A percentile compares a stretch with the other conserved stretches of the same genome.
Conservation (phyloP, 2,329 filamentous ascomycete species). For the Pestalotiopsis sp. region DNA sequence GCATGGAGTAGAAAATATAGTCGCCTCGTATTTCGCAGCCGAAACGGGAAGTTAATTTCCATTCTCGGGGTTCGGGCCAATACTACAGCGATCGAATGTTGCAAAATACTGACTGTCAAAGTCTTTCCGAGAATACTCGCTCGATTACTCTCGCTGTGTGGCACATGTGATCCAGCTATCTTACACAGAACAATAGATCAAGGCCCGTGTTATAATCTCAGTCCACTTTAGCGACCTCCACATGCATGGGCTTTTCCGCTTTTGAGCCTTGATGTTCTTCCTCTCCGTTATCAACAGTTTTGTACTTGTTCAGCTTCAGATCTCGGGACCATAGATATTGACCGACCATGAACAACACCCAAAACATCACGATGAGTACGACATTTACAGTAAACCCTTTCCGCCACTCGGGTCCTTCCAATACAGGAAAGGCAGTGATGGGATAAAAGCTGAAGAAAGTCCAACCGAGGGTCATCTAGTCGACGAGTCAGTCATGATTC, state of each 20-base stretch:
- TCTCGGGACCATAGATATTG: conserved; percentile 9
- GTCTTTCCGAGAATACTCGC: neutral
- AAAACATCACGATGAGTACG: neutral
- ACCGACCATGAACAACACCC: conserved; percentile 8
- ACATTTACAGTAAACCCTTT: conserved; percentile 24
- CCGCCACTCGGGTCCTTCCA: conserved; percentile 22
- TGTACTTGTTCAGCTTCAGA: neutral
- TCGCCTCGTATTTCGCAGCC: no score
- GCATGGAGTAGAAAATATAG: no score
- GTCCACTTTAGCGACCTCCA: neutral
- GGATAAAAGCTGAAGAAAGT: conserved; percentile 21
- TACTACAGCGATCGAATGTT: neutral
- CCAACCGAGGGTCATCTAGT: conserved; percentile 20
- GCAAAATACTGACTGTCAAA: neutral
- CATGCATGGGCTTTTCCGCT: neutral
- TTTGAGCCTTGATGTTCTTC: neutral
- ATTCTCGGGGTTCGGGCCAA: neutral
- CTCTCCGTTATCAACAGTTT: neutral
- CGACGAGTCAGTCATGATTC: neutral
- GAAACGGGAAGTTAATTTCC: neutral
- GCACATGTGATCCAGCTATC: neutral
- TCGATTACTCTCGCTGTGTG: neutral
- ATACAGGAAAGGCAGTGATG: conserved; percentile 18
- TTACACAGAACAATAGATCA: neutral
- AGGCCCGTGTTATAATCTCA: neutral